Base-by-base conservation (phyloP, 1,284 basidiomycete species). In the Melanopsichium pennsylvanicum region DNA sequence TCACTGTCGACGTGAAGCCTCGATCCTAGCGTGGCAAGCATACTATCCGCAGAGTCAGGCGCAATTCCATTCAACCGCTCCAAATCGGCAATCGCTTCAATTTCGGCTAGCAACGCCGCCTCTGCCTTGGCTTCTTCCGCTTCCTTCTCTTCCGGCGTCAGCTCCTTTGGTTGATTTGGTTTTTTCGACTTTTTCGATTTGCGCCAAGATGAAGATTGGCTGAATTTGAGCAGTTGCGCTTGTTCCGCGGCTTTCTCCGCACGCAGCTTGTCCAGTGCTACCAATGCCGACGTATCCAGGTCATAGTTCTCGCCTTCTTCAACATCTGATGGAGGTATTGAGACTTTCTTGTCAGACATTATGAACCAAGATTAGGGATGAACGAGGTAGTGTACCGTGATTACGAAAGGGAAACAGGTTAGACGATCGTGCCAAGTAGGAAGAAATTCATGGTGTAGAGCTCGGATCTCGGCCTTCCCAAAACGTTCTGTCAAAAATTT, bases 201-300 rank as follows among this genome's bases (percentile, higher is more conserved):
- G 39, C 44, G 54, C 15, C n/a, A n/a, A n/a, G 60, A 47, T 18
- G 51, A 56, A 5, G 48, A 48, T 11, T 55, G 51, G 15, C 57
- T 35, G 33, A 57, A 67, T 13, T 41, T 43, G 44, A 67, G 40
- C 39, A 80, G 70, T 34, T 70, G 50, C 8, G 66, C 61, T 41
- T 79, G 75, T 19, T 70, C 73, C 4, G 75, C 74, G 0, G 58
- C 72, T 34, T 72, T 75, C 25, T 79, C 74, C 12, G 60, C 44
- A 35, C 72, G 59, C 54, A 81, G 80, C n/a, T 45, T 56, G 44
- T 67, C 64, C 34, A 81, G 61, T 13, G 75, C 60, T 7, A 77
- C 75, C 11, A 80, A 67, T 2, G 80, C 80, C 4, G 69, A 51
- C 6, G 72, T 71, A 56, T 81, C 79, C 16, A 81, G 74, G 11